Conservation (phyloP, 2,329 filamentous ascomycete genomes). For the Alternaria rosae region DNA sequence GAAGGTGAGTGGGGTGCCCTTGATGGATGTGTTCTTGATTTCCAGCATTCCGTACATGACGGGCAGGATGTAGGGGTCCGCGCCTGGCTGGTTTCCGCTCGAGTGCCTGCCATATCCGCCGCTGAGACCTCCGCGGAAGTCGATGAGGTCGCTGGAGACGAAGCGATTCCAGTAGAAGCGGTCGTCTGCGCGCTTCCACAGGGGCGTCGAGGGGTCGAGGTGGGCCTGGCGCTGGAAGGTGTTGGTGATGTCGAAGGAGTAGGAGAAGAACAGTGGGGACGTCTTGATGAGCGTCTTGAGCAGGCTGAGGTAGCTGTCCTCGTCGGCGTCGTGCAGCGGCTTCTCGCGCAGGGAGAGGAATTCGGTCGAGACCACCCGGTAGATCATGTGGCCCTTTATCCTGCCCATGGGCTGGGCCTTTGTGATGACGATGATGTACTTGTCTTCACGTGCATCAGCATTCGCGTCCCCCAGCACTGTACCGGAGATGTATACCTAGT, state of each 20-base stretch:
- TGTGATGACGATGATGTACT: slow-evolving; percentile 95
- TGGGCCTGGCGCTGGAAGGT: slow-evolving; percentile 93
- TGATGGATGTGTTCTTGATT: slow-evolving; percentile 85
- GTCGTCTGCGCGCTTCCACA: slow-evolving; percentile 94
- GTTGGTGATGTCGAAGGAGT: slow-evolving; percentile 95
- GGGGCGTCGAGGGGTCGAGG: slow-evolving; percentile 71
- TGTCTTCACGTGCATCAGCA: slow-evolving; percentile 64
- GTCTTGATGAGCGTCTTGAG: slow-evolving; percentile 82
- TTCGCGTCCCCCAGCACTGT: background rate
- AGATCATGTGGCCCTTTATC: slow-evolving; percentile 94
- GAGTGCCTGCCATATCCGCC: slow-evolving; percentile 64
- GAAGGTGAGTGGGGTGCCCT: slow-evolving; percentile 83
- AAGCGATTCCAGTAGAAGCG: slow-evolving; percentile 99
- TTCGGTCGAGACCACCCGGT: slow-evolving; percentile 89
- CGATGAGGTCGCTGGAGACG: slow-evolving; percentile 87
- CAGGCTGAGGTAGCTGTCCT: slow-evolving; percentile 86
- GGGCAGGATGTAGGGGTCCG: slow-evolving; percentile 92
- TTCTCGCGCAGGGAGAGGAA: slow-evolving; percentile 93
- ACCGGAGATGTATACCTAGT: slow-evolving; percentile 67
- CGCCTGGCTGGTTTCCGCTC: slow-evolving; percentile 73
- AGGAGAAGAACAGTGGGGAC: slow-evolving; percentile 97
- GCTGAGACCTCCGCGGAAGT: slow-evolving; percentile 73
- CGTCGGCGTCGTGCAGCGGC: slow-evolving; percentile 88
- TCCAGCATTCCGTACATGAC: slow-evolving; percentile 97
- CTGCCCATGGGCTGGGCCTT: slow-evolving; percentile 91